Evolutionary conservation across 1,284 basidiomycete genomes (phyloP), one percentile per base, ranked within the genome.

Genomic region (Pascua sp.): DNA sequence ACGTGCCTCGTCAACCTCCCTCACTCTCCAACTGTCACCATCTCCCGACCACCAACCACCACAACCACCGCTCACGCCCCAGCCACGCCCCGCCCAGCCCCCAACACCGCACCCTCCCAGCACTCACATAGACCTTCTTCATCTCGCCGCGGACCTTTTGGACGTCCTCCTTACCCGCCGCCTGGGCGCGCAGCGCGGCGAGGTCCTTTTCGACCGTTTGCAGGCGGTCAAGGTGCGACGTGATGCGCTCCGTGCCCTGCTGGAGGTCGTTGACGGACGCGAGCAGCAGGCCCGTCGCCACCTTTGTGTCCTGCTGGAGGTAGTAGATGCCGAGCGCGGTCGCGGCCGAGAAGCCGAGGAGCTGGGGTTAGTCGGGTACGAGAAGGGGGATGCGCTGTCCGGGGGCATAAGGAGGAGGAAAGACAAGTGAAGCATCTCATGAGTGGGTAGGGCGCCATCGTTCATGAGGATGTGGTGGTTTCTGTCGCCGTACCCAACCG

Each of bases 171-270:
- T 90, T 92, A 38, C 81, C 82, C 5, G 88, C 82, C 2, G 86
- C 82, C 16, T 78, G 76, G 50, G 84, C 83, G n/a, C 83, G 81
- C 37, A 94, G 71, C 0, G 86, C 85, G 71, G 88, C 90, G 63
- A 93, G 73, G 68, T 92, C 90, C 73, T 91, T 91, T 78, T 94
- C 91, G 3, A 92, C 89, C 3, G 85, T 84, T 72, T 92, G 88
- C 68, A 94, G 90, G 56, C 90, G 82, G 60, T 87, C 81, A 4
- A 94, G 85, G 75, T 94, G 91, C 24, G 85, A 84, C 11, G 90
- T 86, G 64, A 93, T 87, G 90, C 92, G 57, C 32, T 87, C 85
- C 0, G 91, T 93, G 71, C 86, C 90, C 42, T 83, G 77, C 73
- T 91, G 88, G 48, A 96, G 80, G 69, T 93, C 90, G 68, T 91